A percentile compares a stretch with the other conserved stretches of the same genome.
phyloP scores from a whole-genome alignment of 108 stramenopile genomes.

The Schizochytrium sp. region DNA sequence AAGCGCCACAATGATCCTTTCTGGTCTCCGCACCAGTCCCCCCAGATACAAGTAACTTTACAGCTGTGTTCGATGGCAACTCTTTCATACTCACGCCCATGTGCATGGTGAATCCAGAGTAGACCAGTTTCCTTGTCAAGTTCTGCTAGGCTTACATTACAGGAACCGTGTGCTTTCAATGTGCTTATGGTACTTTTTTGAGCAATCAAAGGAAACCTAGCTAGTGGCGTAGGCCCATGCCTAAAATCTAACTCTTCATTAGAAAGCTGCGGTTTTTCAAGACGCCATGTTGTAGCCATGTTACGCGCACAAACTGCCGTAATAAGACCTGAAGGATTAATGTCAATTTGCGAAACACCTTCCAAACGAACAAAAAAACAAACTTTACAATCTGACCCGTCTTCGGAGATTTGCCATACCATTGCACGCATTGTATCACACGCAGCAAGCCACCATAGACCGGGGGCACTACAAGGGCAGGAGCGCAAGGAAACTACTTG shows the following conservation, averaged over 20 bases:
- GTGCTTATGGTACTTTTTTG: not conserved
- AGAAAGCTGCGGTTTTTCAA: no score
- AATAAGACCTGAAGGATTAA: no score
- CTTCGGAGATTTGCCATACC: not conserved
- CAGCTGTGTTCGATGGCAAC: not conserved
- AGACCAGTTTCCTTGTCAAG: not conserved
- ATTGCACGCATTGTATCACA: not conserved
- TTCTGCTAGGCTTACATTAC: not conserved
- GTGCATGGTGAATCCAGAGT: not conserved
- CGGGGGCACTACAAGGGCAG: not conserved
- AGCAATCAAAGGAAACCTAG: not conserved
- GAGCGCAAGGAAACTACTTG: slow-evolving; percentile 53
- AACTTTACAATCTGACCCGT: not conserved
- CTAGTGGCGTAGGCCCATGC: no score
- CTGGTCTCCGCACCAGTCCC: slow-evolving; percentile 16
- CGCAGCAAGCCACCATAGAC: slow-evolving; percentile 26
- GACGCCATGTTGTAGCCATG: no score
- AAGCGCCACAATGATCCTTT: not conserved
- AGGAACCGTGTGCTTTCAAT: not conserved
- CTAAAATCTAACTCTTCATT: no score
- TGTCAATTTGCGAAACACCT: no score
- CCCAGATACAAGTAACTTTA: not conserved
- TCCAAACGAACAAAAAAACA: no score
- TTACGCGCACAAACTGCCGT: no score
- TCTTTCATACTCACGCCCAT: not conserved